Conservation (phyloP, 192 early-diverging fungal species). For the Tieghemiomyces parasiticus region DNA sequence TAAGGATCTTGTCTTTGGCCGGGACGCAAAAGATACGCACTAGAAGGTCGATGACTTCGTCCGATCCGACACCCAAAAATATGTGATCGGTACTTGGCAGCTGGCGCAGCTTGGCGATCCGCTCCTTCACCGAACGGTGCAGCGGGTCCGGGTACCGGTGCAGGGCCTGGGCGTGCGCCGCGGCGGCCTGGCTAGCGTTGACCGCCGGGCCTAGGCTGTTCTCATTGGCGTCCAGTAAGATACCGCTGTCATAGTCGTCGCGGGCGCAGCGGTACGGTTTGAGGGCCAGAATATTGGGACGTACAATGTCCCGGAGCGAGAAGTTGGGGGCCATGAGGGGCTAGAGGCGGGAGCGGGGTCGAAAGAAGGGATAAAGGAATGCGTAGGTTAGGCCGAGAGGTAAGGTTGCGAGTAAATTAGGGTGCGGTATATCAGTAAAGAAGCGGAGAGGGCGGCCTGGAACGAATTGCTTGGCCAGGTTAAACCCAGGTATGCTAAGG, state of each 20-base stretch:
- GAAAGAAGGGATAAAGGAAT: too few species aligned
- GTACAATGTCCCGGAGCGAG: slow-evolving; percentile 43
- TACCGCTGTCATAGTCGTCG: slow-evolving; percentile 87
- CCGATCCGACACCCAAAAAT: slow-evolving; percentile 94
- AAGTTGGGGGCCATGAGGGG: slow-evolving; percentile 26
- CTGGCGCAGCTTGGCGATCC: slow-evolving; percentile 49
- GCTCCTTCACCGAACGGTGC: slow-evolving; percentile 69
- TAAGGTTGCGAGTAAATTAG: too few species aligned
- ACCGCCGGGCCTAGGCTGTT: slow-evolving; percentile 73
- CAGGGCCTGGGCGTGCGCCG: slow-evolving; percentile 32
- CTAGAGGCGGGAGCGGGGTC: too few species aligned
- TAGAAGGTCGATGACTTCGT: slow-evolving; percentile 88
- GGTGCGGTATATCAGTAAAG: too few species aligned
- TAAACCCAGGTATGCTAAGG: too few species aligned
- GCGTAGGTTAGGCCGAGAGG: too few species aligned
- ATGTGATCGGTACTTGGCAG: slow-evolving; percentile 52
- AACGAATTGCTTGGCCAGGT: too few species aligned
- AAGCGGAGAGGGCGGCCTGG: too few species aligned
- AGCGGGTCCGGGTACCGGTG: slow-evolving; percentile 95
- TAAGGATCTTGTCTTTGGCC: slow-evolving; percentile 78
- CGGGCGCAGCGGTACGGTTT: slow-evolving; percentile 95
- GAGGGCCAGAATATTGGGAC: slow-evolving; percentile 67
- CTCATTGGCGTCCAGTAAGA: slow-evolving; percentile 98
- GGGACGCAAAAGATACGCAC: slow-evolving; percentile 83
- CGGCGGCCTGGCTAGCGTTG: slow-evolving; percentile 20